Percentiles rank a stretch among this genome's conserved stretches.
These are phyloP conservation scores for Apiotrichum akiyoshidainum DNA, from an alignment of 1,284 basidiomycete species.

Conservation along the genomic window DNA sequence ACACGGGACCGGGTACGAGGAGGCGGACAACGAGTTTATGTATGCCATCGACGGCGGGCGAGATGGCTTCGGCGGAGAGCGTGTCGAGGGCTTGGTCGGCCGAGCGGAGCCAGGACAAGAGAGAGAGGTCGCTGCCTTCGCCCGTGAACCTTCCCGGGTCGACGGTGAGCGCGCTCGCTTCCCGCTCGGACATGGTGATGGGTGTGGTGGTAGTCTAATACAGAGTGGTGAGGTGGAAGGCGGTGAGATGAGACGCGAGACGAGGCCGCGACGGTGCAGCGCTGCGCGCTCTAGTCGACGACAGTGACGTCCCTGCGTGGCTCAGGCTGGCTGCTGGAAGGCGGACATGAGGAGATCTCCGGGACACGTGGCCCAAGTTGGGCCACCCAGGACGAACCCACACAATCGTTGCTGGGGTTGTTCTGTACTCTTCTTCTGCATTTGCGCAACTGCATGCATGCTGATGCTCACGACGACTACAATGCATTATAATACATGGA, in stretches of 20 bases:
- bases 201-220: not conserved
- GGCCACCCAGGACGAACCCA: too few relatives aligned
- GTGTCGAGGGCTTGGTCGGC: slow-evolving; percentile 46
- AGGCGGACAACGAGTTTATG: slow-evolving; percentile 46
- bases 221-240: not conserved
- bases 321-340: too few relatives aligned
- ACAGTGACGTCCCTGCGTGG: too few relatives aligned
- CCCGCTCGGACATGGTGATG: slow-evolving; percentile 14
- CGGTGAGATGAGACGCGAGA: not conserved
- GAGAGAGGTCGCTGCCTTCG: slow-evolving; percentile 43
- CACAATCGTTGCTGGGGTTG: too few relatives aligned
- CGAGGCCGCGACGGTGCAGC: too few relatives aligned
- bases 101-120: slow-evolving; percentile 43
- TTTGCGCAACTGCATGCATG: too few relatives aligned
- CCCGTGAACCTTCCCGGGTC: slow-evolving; percentile 39
- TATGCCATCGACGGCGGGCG: slow-evolving; percentile 28
- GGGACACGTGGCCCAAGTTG: too few relatives aligned
- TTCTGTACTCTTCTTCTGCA: too few relatives aligned
- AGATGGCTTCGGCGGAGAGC: slow-evolving; percentile 23
- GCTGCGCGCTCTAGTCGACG: too few relatives aligned
- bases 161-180: slow-evolving; percentile 20
- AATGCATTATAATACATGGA: too few relatives aligned
- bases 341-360: too few relatives aligned
- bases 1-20: slow-evolving; percentile 27
- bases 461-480: too few relatives aligned